Base-by-base conservation (phyloP, 2,329 filamentous ascomycete species). In the Metarhizium humberi region DNA sequence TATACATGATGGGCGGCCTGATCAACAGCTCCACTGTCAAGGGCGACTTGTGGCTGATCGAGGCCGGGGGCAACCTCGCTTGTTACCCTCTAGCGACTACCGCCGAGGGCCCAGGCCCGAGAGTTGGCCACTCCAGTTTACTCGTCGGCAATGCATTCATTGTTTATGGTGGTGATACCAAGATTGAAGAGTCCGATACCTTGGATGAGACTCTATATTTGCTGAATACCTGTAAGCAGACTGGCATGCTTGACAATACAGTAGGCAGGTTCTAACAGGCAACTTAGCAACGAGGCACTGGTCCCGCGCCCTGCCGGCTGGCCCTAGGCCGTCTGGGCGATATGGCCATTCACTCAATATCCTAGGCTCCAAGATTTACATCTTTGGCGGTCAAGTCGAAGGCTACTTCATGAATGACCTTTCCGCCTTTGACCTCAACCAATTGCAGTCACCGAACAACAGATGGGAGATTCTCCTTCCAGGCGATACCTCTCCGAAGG, bases 81-180 rank as follows among this genome's bases (percentile, higher is more conserved):
- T 97, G 94, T 71, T 95, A 95, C 68, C 92, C 92, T 29, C 84
- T 99, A 55, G 84, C 88, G 11, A 96, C 94, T 0, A 94, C 91
- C 0, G 88, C 91, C 20, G 94, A 99, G 71, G 94, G 94, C 0
- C 95, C 94, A 1, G 92, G 94, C 4, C 94, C 95, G 1, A 84
- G 94, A 74, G 94, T 99, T 53, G 94, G 94, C 3, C 94, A 99
- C 73, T 81, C 92, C 20, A 95, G 92, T 76, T 77, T 99, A 65
- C 79, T 99, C 16, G 94, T 99, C 54, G 95, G 95, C 56, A 99
- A 99, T 71, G 94, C 94, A 0, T 99, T 97, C 69, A 99, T 99
- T 63, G 94, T 99, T 13, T 99, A 97, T 67, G 95, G 94, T 51
- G 94, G 94, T 67, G 95, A 99, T 70, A 99, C 94, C 52, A 99